Evolutionary conservation across 768 basidiomycete genomes (phyloP).

Genomic region (Nevesoporus exiguus): DNA sequence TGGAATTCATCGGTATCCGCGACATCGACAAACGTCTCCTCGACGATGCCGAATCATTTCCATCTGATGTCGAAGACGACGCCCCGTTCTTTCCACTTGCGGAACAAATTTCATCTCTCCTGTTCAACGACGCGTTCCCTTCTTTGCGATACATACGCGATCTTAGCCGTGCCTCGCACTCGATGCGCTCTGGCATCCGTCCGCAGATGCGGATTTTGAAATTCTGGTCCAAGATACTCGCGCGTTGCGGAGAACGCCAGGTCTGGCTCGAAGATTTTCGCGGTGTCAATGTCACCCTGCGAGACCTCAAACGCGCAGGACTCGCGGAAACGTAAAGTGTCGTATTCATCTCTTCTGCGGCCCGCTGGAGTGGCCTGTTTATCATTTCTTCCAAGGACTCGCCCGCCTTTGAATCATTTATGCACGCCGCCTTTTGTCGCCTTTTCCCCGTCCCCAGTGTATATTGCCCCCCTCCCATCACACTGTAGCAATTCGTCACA

Average conservation of each 20-base stretch:
- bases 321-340: slow-evolving; percentile 14
- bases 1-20: slow-evolving; percentile 68
- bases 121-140: slow-evolving; percentile 61
- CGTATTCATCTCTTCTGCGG: background rate
- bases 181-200: slow-evolving; percentile 40
- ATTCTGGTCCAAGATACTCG: slow-evolving; percentile 51
- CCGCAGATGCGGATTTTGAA: slow-evolving; percentile 36
- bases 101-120: slow-evolving; percentile 60
- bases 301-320: slow-evolving; percentile 39
- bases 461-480: slow-evolving; percentile 26
- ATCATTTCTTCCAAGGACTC: slow-evolving; percentile 4
- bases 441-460: slow-evolving; percentile 24
- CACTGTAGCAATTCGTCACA: slow-evolving; percentile 31
- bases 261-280: slow-evolving; percentile 66
- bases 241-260: slow-evolving; percentile 47
- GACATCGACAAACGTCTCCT: slow-evolving; percentile 63
- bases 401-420: slow-evolving; percentile 2
- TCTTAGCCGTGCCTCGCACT: slow-evolving; percentile 56
- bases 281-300: slow-evolving; percentile 54
- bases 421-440: slow-evolving; percentile 19
- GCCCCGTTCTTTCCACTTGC: slow-evolving; percentile 61
- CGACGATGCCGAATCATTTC: slow-evolving; percentile 39
- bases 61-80: slow-evolving; percentile 34
- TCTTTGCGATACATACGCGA: slow-evolving; percentile 58
- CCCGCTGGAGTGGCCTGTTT: background rate